Evolutionary conservation across 345 rosid genomes (phyloP).

Genomic region (Pistacia vera): DNA sequence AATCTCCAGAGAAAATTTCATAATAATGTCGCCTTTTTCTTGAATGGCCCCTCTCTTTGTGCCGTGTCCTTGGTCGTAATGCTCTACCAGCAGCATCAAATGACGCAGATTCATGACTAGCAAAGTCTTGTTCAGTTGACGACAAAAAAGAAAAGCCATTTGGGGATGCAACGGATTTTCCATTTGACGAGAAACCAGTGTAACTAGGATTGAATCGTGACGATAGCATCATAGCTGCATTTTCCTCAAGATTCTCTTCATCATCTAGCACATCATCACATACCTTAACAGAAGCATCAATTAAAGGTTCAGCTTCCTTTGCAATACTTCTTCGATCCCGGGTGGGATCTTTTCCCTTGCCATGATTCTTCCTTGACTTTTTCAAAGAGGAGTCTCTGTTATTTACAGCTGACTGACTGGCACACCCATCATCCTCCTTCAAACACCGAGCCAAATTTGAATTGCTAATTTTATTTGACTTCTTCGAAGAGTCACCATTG

Average conservation of each 20-base stretch:
- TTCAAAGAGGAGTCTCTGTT: conserved; percentile 36
- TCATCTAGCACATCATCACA: conserved; percentile 55
- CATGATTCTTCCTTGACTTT: conserved; percentile 41
- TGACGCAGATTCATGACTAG: conserved; percentile 44
- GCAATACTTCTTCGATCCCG: conserved; percentile 25
- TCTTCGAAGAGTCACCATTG: conserved; percentile 37
- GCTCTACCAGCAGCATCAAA: conserved; percentile 64
- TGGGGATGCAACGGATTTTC: conserved; percentile 43
- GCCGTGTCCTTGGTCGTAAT: conserved; percentile 70
- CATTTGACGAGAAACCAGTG: conserved; percentile 67
- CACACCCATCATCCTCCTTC: conserved; percentile 45
- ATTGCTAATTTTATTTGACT: conserved; percentile 42
- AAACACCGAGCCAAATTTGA: conserved; percentile 27
- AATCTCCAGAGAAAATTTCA: conserved; percentile 65
- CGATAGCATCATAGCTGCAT: conserved; percentile 97
- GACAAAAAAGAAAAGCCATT: conserved; percentile 37
- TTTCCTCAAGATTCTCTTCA: conserved; percentile 93
- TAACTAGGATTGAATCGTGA: conserved; percentile 90
- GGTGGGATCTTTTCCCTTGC: conserved; percentile 54
- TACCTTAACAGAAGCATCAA: conserved; percentile 34
- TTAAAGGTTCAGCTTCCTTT: conserved; percentile 45
- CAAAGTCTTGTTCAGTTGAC: conserved; percentile 41
- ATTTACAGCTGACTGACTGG: conserved; percentile 33
- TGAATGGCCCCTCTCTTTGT: conserved; percentile 52
- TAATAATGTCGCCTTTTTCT: conserved; percentile 89